Base-by-base conservation (phyloP, 306 rosid genomes). In the Luffa acutangula region DNA sequence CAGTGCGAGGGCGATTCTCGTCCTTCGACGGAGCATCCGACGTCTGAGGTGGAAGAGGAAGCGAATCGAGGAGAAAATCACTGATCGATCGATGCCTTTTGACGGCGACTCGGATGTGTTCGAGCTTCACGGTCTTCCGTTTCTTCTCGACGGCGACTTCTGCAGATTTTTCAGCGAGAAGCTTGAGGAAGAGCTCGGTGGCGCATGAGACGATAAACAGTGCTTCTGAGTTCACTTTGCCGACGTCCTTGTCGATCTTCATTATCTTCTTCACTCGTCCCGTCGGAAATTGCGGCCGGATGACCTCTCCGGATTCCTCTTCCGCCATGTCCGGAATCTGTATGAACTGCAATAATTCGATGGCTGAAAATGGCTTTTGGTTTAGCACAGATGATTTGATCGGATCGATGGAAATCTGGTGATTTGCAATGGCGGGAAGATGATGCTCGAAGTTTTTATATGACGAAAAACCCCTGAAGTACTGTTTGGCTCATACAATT, bases 21-120 rank as follows among this genome's bases (percentile, higher is more conserved):
- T 82, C 85, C 7, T 77, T 33, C 11, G 88, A 75, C 18, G 69
- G 82, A 48, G 52, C 76, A 77, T 83, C 83, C 10, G 64, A 67
- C 11, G 87, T 85, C 85, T 78, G 82, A 54, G 90, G 9, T 1
- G 90, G 88, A 65, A 59, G 43, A 7, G 93, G 94, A 72, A 93
- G 96, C 48, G 89, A 91, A 51, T 93, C 97, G 12, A 93, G 89
- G 53, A 95, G 99, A 82, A 93, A 95, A 83, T 95, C 97, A 48
- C 89, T 78, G 37, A 91, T 91, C 2, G 93, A 90, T 0, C 82
- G 87, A 82, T 96, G 96, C 77, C 92, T 91, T 89, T 91, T 91
- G 36, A 87, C 94, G 33, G 96, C 92, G 77, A 77, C 58, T 69
- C 91, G 74, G 0, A 91, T 14, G 82, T 93, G 94, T 36, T 93